Evolutionary conservation across 1,139 yeast genomes (phyloP).

Genomic region (Pichia kudriavzevii): DNA sequence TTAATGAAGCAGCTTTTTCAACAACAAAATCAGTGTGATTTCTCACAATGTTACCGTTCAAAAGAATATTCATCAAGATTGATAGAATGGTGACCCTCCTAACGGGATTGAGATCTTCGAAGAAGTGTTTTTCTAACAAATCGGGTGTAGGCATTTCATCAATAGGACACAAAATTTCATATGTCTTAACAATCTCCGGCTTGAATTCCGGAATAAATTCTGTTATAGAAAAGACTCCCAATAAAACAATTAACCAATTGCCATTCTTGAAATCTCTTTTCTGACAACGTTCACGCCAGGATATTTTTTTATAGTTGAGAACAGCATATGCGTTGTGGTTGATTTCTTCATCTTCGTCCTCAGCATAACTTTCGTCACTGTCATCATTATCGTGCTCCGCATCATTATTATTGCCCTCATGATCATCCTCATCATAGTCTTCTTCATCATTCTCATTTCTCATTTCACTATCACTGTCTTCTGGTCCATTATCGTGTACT

Average conservation of each 20-base stretch:
- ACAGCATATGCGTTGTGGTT: constrained; percentile 49
- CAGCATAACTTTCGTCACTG: constrained; percentile 19
- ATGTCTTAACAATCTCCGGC: constrained; percentile 39
- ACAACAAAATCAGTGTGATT: constrained; percentile 59
- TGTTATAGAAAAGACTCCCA: constrained; percentile 63
- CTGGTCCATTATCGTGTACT: too few species aligned
- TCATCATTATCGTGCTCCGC: constrained; percentile 17
- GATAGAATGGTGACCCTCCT: constrained; percentile 46
- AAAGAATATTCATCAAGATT: constrained; percentile 50
- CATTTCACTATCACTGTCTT: constrained; percentile 1
- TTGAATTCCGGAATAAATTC: constrained; percentile 52
- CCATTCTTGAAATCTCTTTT: constrained; percentile 77
- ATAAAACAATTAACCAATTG: constrained; percentile 69
- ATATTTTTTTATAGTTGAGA: constrained; percentile 50
- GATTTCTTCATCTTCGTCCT: constrained; percentile 24
- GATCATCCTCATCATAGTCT: constrained; percentile 16
- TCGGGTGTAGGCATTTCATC: constrained; percentile 42
- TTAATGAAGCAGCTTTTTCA: constrained; percentile 53
- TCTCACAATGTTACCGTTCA: constrained; percentile 54
- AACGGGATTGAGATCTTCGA: constrained; percentile 38
- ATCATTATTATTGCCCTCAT: constrained; percentile 16
- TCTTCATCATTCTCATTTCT: constrained; percentile 20
- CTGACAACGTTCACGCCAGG: constrained; percentile 74
- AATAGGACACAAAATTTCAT: constrained; percentile 50
- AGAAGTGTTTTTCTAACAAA: constrained; percentile 46